Percentiles rank a stretch among this genome's conserved stretches.
Conservation (phyloP, 495 filamentous ascomycete genomes). For the Neurospora africana region DNA sequence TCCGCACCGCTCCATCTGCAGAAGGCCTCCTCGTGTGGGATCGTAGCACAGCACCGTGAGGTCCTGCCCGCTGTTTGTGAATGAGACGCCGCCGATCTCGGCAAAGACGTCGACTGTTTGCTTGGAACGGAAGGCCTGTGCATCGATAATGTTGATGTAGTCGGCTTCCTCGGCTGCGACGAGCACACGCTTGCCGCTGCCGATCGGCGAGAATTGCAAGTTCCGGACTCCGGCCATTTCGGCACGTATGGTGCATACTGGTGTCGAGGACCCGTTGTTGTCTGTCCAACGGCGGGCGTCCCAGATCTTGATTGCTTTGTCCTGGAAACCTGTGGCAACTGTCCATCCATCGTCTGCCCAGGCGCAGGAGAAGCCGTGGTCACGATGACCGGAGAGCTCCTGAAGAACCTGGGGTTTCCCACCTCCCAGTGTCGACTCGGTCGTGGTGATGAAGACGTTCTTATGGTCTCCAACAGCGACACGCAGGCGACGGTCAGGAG, state of each 20-base stretch:
- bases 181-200: constrained; percentile 61
- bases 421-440: constrained; percentile 25
- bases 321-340: constrained; percentile 85
- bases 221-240: constrained; percentile 70
- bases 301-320: constrained; percentile 74
- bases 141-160: constrained; percentile 68
- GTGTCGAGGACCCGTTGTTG: constrained; percentile 27
- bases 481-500: constrained; percentile 69
- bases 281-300: constrained; percentile 66
- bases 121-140: constrained; percentile 50
- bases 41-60: constrained; percentile 71
- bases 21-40: constrained; percentile 62
- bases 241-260: constrained; percentile 55
- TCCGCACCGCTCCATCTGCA: constrained; percentile 59
- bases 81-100: constrained; percentile 67
- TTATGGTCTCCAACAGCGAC: constrained; percentile 53
- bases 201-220: constrained; percentile 72
- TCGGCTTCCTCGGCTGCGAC: constrained; percentile 79
- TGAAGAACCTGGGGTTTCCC: constrained; percentile 32
- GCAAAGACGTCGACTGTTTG: constrained; percentile 83
- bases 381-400: constrained; percentile 57
- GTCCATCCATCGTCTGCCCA: constrained; percentile 86
- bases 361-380: constrained; percentile 81
- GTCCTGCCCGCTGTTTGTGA: constrained; percentile 59
- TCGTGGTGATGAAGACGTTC: constrained; percentile 39